Evolutionary conservation across 495 filamentous ascomycete genomes (phyloP).

Genomic region (Penicillium coffeae): DNA sequence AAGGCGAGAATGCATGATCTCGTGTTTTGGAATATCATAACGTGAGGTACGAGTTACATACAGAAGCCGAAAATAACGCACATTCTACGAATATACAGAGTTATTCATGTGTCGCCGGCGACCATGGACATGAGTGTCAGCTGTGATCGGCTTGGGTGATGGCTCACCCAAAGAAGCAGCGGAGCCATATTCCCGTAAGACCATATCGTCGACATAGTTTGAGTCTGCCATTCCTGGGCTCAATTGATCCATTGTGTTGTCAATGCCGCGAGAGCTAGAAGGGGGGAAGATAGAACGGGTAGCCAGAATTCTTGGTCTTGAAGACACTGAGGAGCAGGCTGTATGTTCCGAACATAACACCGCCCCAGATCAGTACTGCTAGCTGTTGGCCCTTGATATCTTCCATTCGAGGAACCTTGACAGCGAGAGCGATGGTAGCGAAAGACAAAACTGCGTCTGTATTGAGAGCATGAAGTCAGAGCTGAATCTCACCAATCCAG

Average conservation of each 20-base stretch:
- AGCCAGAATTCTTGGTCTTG: conserved; percentile 89
- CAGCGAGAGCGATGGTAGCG: conserved; percentile 78
- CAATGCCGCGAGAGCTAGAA: conserved; percentile 49
- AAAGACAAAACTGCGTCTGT: conserved; percentile 91
- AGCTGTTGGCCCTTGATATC: conserved; percentile 76
- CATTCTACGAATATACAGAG: conserved; percentile 14
- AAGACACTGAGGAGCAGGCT: conserved; percentile 94
- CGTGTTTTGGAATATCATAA: no score
- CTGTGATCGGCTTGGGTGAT: no score
- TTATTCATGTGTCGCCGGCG: conserved; percentile 17
- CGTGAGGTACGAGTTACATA: no score
- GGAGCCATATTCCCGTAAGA: no score
- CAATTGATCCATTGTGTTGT: neutral
- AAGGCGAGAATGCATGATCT: no score
- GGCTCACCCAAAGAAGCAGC: no score
- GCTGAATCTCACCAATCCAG: conserved; percentile 8
- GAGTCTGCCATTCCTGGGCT: no score
- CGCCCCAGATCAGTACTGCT: conserved; percentile 77
- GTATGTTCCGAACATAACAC: conserved; percentile 75
- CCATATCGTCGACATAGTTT: no score
- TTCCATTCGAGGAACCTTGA: conserved; percentile 85
- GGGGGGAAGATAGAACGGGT: conserved; percentile 90
- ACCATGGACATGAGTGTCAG: conserved; percentile 5
- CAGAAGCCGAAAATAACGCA: no score
- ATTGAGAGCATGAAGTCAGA: neutral